Percentiles rank a stretch among this genome's conserved stretches.
Conservation (phyloP, 176 grass and related monocot species). For the Oryza glaberrima region DNA sequence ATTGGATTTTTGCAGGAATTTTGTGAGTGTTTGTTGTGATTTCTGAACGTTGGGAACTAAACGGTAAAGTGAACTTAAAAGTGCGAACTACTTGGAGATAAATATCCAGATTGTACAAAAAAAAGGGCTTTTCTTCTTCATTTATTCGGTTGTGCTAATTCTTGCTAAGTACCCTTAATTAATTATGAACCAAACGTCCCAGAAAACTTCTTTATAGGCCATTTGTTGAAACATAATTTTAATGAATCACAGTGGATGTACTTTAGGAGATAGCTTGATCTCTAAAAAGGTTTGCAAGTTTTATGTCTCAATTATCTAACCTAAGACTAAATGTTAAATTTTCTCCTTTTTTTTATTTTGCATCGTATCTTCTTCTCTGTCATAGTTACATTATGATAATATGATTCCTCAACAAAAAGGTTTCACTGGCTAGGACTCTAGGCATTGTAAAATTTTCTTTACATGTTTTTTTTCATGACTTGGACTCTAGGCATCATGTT, state of each 20-base stretch:
- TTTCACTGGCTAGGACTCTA: not conserved
- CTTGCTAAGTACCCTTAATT: not conserved
- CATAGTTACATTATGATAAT: not conserved
- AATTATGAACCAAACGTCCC: slow-evolving; percentile 7
- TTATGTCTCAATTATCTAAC: not conserved
- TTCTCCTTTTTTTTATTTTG: not conserved
- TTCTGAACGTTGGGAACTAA: slow-evolving; percentile 20
- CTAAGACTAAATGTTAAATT: too few species aligned
- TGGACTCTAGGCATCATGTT: not conserved
- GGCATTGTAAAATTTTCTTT: not conserved
- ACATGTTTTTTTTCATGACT: slow-evolving; percentile 8
- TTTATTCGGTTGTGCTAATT: slow-evolving; percentile 19
- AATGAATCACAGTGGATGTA: not conserved
- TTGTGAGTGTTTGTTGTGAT: not conserved
- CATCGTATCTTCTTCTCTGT: not conserved
- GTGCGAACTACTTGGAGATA: not conserved
- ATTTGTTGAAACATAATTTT: slow-evolving; percentile 4
- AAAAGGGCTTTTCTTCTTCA: not conserved
- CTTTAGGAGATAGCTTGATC: not conserved
- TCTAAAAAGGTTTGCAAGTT: not conserved
- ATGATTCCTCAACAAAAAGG: not conserved
- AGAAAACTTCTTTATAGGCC: not conserved
- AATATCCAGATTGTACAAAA: not conserved
- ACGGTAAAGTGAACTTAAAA: slow-evolving; percentile 1
- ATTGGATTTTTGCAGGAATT: not conserved